A percentile compares a stretch with the other conserved stretches of the same genome.
These are phyloP conservation scores for Sparassis latifolia DNA, from an alignment of 1,284 basidiomycete species.

Conservation along the genomic window DNA sequence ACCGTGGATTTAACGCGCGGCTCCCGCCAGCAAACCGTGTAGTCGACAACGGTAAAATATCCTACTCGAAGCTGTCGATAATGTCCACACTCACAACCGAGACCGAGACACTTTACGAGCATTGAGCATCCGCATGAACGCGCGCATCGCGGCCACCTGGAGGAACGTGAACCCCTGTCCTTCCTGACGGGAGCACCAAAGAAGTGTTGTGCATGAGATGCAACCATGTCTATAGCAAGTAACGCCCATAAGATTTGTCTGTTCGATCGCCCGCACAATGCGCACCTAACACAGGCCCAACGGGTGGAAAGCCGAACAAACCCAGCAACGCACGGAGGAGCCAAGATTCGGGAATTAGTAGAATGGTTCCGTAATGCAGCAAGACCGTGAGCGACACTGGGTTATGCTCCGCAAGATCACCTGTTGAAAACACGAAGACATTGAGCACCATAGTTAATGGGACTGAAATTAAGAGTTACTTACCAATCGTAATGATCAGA, in stretches of 20 bases:
- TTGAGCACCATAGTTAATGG: not conserved
- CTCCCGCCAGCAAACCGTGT: too few species aligned
- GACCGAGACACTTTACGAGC: too few species aligned
- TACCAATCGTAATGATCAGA: slow-evolving; percentile 7
- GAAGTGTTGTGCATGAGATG: slow-evolving; percentile 21
- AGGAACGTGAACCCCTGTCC: slow-evolving; percentile 23
- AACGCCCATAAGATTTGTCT: not conserved
- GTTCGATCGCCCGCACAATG: not conserved
- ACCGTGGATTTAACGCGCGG: too few species aligned
- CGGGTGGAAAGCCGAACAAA: slow-evolving; percentile 20
- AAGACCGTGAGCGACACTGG: slow-evolving; percentile 14
- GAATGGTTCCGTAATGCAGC: slow-evolving; percentile 5
- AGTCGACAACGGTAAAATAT: too few species aligned
- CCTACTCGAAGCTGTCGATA: too few species aligned
- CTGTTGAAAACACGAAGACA: slow-evolving; percentile 8
- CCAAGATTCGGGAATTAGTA: slow-evolving; percentile 17
- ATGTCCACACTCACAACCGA: too few species aligned
- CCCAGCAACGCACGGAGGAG: slow-evolving; percentile 17
- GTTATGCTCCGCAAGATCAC: slow-evolving; percentile 24
- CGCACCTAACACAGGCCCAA: slow-evolving; percentile 22
- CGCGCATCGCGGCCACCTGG: slow-evolving; percentile 18
- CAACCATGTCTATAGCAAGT: slow-evolving; percentile 14
- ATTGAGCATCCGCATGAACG: too few species aligned
- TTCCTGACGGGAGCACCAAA: slow-evolving; percentile 15
- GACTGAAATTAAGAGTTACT: not conserved